phyloP scores from a whole-genome alignment of 495 filamentous ascomycete species.

The Lichenothelia convexa region DNA sequence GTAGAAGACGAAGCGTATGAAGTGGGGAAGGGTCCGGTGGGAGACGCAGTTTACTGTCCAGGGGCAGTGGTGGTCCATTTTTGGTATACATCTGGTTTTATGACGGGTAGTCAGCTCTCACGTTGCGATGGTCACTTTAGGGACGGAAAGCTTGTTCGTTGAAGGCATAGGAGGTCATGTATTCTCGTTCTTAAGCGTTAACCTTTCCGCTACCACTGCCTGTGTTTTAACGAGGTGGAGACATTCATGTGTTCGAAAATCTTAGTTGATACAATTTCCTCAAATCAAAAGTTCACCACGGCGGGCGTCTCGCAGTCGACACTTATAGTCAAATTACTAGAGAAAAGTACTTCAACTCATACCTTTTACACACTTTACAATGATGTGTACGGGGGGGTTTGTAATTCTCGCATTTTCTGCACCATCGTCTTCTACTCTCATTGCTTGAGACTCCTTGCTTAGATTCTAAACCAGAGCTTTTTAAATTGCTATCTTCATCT shows the following conservation, averaged over 20 bases:
- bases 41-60: slow-evolving; percentile 94
- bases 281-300: no score
- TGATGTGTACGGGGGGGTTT: slow-evolving; percentile 87
- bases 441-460: not conserved
- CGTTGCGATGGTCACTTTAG: no score
- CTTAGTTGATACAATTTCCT: no score
- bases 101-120: not conserved
- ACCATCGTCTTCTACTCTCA: slow-evolving; percentile 39
- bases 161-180: no score
- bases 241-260: no score
- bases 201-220: no score
- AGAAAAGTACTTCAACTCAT: no score
- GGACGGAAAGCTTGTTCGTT: not conserved
- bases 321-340: no score
- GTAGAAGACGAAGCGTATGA: slow-evolving; percentile 73
- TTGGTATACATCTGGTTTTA: slow-evolving; percentile 57
- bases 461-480: no score
- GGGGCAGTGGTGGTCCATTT: slow-evolving; percentile 98
- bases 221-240: no score
- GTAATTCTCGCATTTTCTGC: slow-evolving; percentile 61
- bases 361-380: slow-evolving; percentile 70
- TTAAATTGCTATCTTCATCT: slow-evolving; percentile 5
- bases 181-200: no score
- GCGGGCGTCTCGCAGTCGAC: no score
- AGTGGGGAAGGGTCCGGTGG: slow-evolving; percentile 74